These are phyloP conservation scores for Zygotorulaspora danielsina DNA, from an alignment of 805 yeast species.

Conservation along the genomic window DNA sequence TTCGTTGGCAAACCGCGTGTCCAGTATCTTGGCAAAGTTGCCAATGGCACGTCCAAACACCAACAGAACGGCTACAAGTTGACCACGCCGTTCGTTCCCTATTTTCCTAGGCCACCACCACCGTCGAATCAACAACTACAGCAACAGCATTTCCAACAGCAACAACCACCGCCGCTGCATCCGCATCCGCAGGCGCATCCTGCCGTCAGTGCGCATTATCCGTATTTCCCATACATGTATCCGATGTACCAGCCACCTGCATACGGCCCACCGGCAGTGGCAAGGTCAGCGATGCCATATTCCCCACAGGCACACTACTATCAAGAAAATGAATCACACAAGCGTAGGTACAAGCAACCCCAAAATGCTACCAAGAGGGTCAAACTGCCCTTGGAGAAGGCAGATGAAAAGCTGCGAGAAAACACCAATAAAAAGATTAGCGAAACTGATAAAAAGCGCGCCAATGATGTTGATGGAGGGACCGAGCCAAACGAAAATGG, in stretches of 20 bases:
- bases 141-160: conserved; percentile 2
- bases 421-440: background rate
- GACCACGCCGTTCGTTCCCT: conserved; percentile 14
- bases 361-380: background rate
- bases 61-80: conserved; percentile 11
- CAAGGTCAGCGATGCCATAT: conserved; percentile 17
- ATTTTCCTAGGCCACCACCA: conserved; percentile 10
- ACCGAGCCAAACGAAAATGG: background rate
- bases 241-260: conserved; percentile 12
- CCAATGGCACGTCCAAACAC: conserved; percentile 1
- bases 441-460: conserved; percentile 1
- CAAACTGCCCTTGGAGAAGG: background rate
- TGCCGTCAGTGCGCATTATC: conserved; percentile 6
- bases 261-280: conserved; percentile 2
- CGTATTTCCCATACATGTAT: conserved; percentile 9
- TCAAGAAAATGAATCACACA: conserved; percentile 8
- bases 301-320: conserved; percentile 14
- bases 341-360: background rate
- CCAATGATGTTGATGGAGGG: conserved; percentile 3
- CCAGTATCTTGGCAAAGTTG: conserved; percentile 27
- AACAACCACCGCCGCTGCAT: too few relatives aligned
- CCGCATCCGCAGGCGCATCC: conserved; percentile 11
- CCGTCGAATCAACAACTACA: conserved; percentile 7
- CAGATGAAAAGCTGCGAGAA: conserved; percentile 4
- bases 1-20: conserved; percentile 27